These are phyloP conservation scores for Ustilago xerochloae DNA, from an alignment of 1,284 basidiomycete species.

Conservation along the genomic window DNA sequence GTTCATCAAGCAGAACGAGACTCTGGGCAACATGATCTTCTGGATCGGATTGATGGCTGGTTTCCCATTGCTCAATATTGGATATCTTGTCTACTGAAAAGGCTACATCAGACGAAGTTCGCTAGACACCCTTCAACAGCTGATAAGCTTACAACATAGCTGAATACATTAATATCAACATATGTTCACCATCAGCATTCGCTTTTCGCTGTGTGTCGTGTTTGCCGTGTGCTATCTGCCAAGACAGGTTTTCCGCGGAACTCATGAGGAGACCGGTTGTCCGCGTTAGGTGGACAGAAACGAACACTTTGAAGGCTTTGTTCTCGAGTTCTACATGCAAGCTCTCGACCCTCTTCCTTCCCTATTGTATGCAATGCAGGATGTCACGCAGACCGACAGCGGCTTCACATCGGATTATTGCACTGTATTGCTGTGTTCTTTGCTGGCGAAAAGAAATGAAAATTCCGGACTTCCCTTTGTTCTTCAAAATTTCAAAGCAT, in stretches of 20 bases:
- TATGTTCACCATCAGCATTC: too few species aligned
- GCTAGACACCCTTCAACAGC: too few species aligned
- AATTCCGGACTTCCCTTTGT: slow-evolving; percentile 2
- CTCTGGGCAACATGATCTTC: slow-evolving; percentile 76
- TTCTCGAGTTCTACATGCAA: not conserved
- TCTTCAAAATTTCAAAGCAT: slow-evolving; percentile 5
- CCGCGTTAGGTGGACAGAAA: not conserved
- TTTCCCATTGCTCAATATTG: slow-evolving; percentile 90
- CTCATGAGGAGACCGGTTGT: too few species aligned
- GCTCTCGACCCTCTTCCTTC: not conserved
- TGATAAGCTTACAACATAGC: too few species aligned
- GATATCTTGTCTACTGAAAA: slow-evolving; percentile 70
- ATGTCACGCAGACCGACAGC: not conserved
- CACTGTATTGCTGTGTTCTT: not conserved
- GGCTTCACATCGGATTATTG: not conserved
- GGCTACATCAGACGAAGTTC: not conserved
- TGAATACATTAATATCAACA: too few species aligned
- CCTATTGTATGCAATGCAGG: not conserved
- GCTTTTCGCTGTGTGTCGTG: too few species aligned
- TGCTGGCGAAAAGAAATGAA: not conserved
- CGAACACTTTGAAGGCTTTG: not conserved
- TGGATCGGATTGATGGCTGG: slow-evolving; percentile 86
- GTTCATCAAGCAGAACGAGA: slow-evolving; percentile 54
- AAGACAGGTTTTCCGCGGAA: too few species aligned
- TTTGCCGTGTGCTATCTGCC: too few species aligned